phyloP scores from a whole-genome alignment of 441 rosid species.

The Adansonia grandidieri region DNA sequence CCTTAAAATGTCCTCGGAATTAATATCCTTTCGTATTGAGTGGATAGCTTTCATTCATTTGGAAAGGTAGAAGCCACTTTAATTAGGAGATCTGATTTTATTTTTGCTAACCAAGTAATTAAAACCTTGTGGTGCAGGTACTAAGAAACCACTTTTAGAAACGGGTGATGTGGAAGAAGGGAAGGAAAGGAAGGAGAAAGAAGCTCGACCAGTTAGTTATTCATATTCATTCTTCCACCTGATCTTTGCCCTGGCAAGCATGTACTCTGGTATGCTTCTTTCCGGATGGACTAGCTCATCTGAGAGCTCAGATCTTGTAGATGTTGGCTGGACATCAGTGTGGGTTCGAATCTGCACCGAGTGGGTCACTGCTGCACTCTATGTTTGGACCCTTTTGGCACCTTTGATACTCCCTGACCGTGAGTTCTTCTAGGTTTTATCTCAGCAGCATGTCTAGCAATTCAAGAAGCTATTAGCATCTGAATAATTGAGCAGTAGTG shows the following conservation, averaged over 20 bases:
- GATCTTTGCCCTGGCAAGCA: slow-evolving; percentile 94
- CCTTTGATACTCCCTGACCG: slow-evolving; percentile 76
- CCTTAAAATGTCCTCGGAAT: too few species aligned
- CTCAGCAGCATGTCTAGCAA: neutral
- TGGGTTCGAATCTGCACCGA: slow-evolving; percentile 94
- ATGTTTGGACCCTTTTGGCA: slow-evolving; percentile 81
- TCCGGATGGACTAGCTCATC: slow-evolving; percentile 88
- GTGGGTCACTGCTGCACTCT: slow-evolving; percentile 86
- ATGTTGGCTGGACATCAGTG: slow-evolving; percentile 97
- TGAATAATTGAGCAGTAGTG: neutral
- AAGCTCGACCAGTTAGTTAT: slow-evolving; percentile 73
- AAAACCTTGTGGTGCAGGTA: slow-evolving; percentile 47
- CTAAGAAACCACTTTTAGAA: slow-evolving; percentile 64
- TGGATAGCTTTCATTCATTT: too few species aligned
- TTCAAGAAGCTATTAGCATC: slow-evolving; percentile 17
- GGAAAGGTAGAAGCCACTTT: neutral
- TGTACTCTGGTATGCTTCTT: slow-evolving; percentile 97
- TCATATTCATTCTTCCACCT: slow-evolving; percentile 92
- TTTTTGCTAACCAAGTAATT: neutral
- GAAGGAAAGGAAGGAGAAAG: slow-evolving; percentile 56
- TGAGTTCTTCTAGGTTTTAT: slow-evolving; percentile 52
- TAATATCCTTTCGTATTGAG: too few species aligned
- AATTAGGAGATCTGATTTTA: neutral
- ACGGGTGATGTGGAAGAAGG: slow-evolving; percentile 64
- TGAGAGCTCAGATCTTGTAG: slow-evolving; percentile 73